A percentile compares a stretch with the other conserved stretches of the same genome.
Evolutionary conservation across 106 monocot genomes (phyloP).

Genomic region (Dioscorea zingiberensis): DNA sequence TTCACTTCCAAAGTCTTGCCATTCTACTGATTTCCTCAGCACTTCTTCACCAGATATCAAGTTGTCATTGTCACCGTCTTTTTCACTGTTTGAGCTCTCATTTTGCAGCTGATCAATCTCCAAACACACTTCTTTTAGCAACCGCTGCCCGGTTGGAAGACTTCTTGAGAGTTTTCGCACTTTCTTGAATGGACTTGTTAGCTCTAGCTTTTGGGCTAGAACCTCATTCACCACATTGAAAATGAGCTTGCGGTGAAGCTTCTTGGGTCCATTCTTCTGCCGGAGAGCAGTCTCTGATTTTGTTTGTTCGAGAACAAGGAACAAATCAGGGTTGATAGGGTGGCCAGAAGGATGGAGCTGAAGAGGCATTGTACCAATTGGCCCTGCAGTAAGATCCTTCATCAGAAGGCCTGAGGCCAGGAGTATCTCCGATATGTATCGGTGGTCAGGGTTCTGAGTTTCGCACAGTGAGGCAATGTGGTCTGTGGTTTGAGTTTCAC

Average conservation of each 20-base stretch:
- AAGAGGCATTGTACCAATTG: not conserved
- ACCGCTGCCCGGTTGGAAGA: conserved; percentile 9
- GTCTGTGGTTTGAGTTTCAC: conserved; percentile 14
- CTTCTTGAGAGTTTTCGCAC: conserved; percentile 1
- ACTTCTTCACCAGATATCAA: conserved; percentile 24
- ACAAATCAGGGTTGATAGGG: conserved; percentile 56
- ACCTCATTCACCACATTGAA: conserved; percentile 64
- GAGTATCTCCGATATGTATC: conserved; percentile 49
- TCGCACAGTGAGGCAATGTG: conserved; percentile 27
- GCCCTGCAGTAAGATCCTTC: conserved; percentile 10
- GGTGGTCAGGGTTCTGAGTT: conserved; percentile 33
- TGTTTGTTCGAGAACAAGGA: conserved; percentile 59
- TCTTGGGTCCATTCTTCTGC: conserved; percentile 19
- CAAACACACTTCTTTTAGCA: conserved; percentile 42
- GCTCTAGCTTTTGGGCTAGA: conserved; percentile 31
- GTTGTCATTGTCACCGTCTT: conserved; percentile 13
- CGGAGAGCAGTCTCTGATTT: conserved; percentile 10
- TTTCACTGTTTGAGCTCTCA: not conserved
- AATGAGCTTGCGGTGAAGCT: conserved; percentile 41
- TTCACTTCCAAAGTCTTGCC: conserved; percentile 40
- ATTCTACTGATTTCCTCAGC: conserved; percentile 16
- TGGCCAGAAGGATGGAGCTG: conserved; percentile 41
- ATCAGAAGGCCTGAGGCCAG: conserved; percentile 43
- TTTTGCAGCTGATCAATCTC: conserved; percentile 40
- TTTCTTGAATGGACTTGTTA: not conserved